Base-by-base conservation (phyloP, 257 asterid species). In the Fraxinus quadrangulata region DNA sequence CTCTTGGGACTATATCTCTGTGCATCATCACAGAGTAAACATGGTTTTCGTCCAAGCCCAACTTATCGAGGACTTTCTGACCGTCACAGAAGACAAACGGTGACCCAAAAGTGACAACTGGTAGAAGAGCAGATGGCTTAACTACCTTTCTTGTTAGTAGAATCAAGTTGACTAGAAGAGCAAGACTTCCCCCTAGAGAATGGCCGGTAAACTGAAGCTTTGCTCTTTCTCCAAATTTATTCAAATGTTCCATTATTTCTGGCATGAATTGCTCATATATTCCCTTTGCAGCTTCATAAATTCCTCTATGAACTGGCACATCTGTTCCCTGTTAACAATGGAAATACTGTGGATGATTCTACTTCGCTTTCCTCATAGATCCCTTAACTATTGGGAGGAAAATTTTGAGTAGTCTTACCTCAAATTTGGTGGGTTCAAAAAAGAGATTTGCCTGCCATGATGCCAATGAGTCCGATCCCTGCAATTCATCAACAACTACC, bases 381-480 rank as follows among this genome's bases (percentile, higher is more conserved):
- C 31, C 21, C 28, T 2, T 36, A 70, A 11, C 70, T 24, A 16
- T 49, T 42, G 30, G 59, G 72, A 76, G 23, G 30, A 34, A 2
- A 54, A 45, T 51, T 37, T 65, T 47, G 2, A 28, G 14, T 24
- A 45, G 21, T 36, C 84, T 81, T 79, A 86, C 97, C 92, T 94
- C 98, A 75, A 94, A 94, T 77, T 84, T 89, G 40, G 90, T 83
- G 1, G 98, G 98, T 75, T 94, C 97, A 78, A 92, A 92, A 54
- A 94, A 82, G 80, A 94, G 97, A 88, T 94, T 92, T 26, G 97
- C 93, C 74, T 94, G 93, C 98, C 98, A 94, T 7, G 97, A 92
- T 14, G 96, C 97, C 74, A 92, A 51, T 34, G 98, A 89, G 70
- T 94, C 97, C 34, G 97, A 94, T 49, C 98, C 97, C 96, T 93